These are phyloP conservation scores for Pezicula carpinea DNA, from an alignment of 2,329 filamentous ascomycete species.

Conservation along the genomic window DNA sequence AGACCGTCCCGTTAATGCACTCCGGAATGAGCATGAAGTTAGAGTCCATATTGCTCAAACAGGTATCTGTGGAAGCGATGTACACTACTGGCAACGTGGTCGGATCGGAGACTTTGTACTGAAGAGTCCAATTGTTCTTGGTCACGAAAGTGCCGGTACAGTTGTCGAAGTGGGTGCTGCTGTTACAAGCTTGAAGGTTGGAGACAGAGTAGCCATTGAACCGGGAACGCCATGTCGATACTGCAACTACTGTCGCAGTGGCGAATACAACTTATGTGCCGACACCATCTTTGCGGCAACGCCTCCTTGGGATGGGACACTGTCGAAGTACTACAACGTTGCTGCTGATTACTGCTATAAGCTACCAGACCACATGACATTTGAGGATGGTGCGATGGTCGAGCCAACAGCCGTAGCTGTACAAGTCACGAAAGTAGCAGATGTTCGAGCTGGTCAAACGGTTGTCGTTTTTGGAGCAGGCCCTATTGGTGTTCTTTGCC, in stretches of 20 bases:
- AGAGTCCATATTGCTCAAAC: conserved; percentile 40
- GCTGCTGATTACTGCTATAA: conserved; percentile 41
- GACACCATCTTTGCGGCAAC: conserved; percentile 45
- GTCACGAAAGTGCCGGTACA: conserved; percentile 39
- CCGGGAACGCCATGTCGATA: conserved; percentile 40
- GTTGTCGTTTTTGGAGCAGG: conserved; percentile 46
- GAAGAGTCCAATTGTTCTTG: conserved; percentile 39
- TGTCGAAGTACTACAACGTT: conserved; percentile 42
- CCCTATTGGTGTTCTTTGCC: conserved; percentile 42
- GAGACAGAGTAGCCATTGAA: conserved; percentile 43
- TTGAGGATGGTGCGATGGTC: conserved; percentile 46
- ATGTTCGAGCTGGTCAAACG: conserved; percentile 35
- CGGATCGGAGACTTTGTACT: conserved; percentile 33
- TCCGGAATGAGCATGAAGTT: conserved; percentile 37
- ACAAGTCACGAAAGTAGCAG: conserved; percentile 38
- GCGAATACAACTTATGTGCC: conserved; percentile 34
- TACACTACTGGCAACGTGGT: conserved; percentile 32
- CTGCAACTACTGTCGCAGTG: conserved; percentile 37
- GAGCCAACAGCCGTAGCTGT: conserved; percentile 49
- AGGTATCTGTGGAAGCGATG: conserved; percentile 42
- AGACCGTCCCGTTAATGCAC: conserved; percentile 34
- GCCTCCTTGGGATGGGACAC: conserved; percentile 42
- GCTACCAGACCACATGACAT: conserved; percentile 37
- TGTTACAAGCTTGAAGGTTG: conserved; percentile 38
- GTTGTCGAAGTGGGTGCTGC: conserved; percentile 36